Conservation (phyloP, 2,329 filamentous ascomycete genomes). For the Didymella arachidicola region DNA sequence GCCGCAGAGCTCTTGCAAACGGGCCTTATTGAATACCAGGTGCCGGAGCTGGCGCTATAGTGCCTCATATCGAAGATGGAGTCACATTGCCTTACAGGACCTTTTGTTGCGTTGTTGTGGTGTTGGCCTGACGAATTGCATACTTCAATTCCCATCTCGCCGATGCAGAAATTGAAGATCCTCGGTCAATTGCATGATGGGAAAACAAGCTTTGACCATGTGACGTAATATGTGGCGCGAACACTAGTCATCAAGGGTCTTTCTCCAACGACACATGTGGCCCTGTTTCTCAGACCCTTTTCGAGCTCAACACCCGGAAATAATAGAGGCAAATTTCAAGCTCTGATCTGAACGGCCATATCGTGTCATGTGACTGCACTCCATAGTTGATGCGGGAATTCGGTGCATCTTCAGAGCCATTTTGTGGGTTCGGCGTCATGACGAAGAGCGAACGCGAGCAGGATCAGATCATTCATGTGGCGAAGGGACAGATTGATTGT, state of each 20-base stretch:
- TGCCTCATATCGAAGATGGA: neutral
- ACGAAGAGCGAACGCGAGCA: constrained; percentile 5
- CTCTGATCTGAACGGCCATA: neutral
- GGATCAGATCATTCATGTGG: constrained; percentile 18
- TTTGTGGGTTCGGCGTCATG: constrained; percentile 1
- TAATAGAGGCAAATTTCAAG: neutral
- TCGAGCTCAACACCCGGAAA: neutral
- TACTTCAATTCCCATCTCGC: constrained; percentile 21
- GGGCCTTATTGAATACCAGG: neutral
- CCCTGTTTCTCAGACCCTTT: neutral
- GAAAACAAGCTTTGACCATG: constrained; percentile 24
- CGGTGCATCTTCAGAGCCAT: neutral
- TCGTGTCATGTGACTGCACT: neutral
- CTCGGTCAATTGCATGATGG: constrained; percentile 26
- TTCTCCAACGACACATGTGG: neutral
- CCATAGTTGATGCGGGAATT: neutral
- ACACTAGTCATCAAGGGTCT: constrained; percentile 11
- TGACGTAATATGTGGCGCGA: constrained; percentile 28
- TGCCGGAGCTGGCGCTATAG: neutral
- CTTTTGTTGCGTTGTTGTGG: constrained; percentile 1
- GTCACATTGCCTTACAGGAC: neutral
- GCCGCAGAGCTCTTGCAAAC: constrained; percentile 4
- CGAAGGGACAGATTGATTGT: constrained; percentile 11
- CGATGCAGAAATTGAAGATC: constrained; percentile 23
- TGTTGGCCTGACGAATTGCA: constrained; percentile 13